phyloP scores from a whole-genome alignment of 208 protist genomes.

The Kentomonas sorsogonicus region DNA sequence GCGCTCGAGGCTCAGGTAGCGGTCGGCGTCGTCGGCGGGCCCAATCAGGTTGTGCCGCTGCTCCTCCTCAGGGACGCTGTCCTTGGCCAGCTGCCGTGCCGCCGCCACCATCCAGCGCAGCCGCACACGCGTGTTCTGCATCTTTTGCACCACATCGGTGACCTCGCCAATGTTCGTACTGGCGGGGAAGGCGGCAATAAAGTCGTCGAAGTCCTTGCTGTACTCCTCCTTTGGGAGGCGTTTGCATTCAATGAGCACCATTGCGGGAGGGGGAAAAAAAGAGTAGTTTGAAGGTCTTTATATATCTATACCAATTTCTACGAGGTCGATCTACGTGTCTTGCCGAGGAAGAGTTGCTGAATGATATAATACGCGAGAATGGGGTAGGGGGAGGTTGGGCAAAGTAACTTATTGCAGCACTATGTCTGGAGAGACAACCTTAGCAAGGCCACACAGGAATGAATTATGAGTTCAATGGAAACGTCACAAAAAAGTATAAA shows the following conservation, averaged over 20 bases:
- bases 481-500: too few species aligned
- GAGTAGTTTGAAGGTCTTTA: constrained; percentile 4
- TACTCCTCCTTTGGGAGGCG: constrained; percentile 88
- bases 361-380: too few species aligned
- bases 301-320: neutral
- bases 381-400: too few species aligned
- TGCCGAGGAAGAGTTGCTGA: too few species aligned
- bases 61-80: constrained; percentile 45
- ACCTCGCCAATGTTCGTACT: constrained; percentile 70
- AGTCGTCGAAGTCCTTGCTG: constrained; percentile 87
- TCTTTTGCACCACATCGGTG: constrained; percentile 60
- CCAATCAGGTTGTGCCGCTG: constrained; percentile 67
- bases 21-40: constrained; percentile 62
- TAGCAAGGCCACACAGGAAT: too few species aligned
- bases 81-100: constrained; percentile 76
- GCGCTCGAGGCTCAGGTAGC: constrained; percentile 73
- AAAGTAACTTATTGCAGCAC: too few species aligned
- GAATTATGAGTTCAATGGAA: too few species aligned
- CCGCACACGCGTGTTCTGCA: constrained; percentile 86
- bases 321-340: too few species aligned
- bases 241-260: constrained; percentile 90
- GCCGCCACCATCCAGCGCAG: constrained; percentile 82
- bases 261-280: constrained; percentile 18
- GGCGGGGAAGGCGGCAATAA: constrained; percentile 47
- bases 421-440: too few species aligned